A percentile compares a stretch with the other conserved stretches of the same genome.
These are phyloP conservation scores for Aphanoascus verrucosus DNA, from an alignment of 2,329 filamentous ascomycete species.

Conservation along the genomic window DNA sequence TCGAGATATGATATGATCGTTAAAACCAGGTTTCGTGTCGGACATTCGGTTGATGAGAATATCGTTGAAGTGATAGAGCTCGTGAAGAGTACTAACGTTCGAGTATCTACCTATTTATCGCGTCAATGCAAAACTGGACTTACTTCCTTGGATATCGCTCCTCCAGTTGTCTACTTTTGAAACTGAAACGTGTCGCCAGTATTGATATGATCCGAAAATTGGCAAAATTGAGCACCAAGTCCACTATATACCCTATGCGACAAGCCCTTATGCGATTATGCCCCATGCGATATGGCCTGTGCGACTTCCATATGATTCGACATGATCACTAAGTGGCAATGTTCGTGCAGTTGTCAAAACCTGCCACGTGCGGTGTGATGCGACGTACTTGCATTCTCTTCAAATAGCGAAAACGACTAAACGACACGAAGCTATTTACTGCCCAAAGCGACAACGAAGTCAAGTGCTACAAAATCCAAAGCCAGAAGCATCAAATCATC, in stretches of 20 bases:
- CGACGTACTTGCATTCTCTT: neutral
- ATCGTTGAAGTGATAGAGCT: neutral
- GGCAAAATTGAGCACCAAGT: neutral
- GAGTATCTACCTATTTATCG: slow-evolving; percentile 7
- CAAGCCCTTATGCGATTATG: no score
- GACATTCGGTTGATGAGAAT: neutral
- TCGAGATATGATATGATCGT: no score
- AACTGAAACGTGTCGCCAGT: slow-evolving; percentile 6
- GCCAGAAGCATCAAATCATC: slow-evolving; percentile 3
- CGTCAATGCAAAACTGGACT: slow-evolving; percentile 2
- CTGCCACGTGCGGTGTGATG: neutral
- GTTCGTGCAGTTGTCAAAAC: neutral
- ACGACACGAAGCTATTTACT: neutral
- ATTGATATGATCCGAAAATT: neutral
- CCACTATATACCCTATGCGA: no score
- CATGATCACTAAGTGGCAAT: neutral
- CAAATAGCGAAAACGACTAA: neutral
- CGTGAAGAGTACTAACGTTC: neutral
- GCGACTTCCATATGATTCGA: neutral
- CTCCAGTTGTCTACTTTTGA: neutral
- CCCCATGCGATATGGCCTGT: neutral
- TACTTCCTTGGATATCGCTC: neutral
- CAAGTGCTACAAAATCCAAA: neutral
- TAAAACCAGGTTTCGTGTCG: no score
- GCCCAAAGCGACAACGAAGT: neutral